These are phyloP conservation scores for Handroanthus guayacan DNA, from an alignment of 257 asterid species.

Conservation along the genomic window DNA sequence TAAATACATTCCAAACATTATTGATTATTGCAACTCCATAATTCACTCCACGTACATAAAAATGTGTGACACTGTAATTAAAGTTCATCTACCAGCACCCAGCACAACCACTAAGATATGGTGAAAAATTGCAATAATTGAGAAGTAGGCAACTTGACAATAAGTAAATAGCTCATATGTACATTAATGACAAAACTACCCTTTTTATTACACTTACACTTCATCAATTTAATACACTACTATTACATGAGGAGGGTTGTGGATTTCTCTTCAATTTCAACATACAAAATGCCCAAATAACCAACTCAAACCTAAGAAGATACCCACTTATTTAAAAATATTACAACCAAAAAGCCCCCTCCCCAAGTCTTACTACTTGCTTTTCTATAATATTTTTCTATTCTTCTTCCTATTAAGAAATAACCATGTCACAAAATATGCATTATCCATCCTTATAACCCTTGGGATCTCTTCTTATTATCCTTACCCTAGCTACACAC, in stretches of 20 bases:
- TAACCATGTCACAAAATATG: slow-evolving; percentile 17
- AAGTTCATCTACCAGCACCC: slow-evolving; percentile 38
- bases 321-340: slow-evolving; percentile 40
- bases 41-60: slow-evolving; percentile 24
- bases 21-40: slow-evolving; percentile 28
- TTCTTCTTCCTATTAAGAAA: slow-evolving; percentile 28
- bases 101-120: not conserved
- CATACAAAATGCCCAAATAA: slow-evolving; percentile 31
- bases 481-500: slow-evolving; percentile 40
- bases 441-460: slow-evolving; percentile 20
- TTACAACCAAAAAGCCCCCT: slow-evolving; percentile 31
- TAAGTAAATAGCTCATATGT: slow-evolving; percentile 13
- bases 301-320: slow-evolving; percentile 8
- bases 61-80: slow-evolving; percentile 7
- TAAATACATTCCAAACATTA: slow-evolving; percentile 28
- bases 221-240: slow-evolving; percentile 34
- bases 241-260: slow-evolving; percentile 31
- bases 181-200: slow-evolving; percentile 35
- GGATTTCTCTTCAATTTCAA: slow-evolving; percentile 30
- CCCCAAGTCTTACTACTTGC: slow-evolving; percentile 25
- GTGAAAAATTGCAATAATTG: slow-evolving; percentile 24
- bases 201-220: slow-evolving; percentile 42
- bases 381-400: slow-evolving; percentile 27
- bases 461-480: slow-evolving; percentile 31
- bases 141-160: slow-evolving; percentile 26